Conservation (phyloP, 306 rosid species). For the Calophaca sinica region DNA sequence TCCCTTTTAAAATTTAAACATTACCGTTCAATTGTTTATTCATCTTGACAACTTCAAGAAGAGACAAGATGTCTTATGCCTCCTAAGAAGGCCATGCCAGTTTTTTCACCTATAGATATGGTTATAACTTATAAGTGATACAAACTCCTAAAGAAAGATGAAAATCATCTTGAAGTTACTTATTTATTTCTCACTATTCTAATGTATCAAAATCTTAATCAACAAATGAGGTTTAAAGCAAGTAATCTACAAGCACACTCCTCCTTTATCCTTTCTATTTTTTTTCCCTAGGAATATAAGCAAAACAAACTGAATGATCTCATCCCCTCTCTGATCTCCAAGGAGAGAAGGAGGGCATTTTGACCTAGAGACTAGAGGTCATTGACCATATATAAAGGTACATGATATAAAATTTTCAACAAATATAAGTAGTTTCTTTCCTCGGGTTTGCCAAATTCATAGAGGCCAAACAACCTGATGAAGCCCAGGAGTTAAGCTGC, state of each 20-base stretch:
- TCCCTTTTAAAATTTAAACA: slow-evolving; percentile 5
- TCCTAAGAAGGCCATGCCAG: slow-evolving; percentile 25
- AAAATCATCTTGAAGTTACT: background rate
- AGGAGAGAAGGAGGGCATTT: slow-evolving; percentile 19
- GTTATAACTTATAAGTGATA: background rate
- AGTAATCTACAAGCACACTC: slow-evolving; percentile 12
- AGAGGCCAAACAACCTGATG: slow-evolving; percentile 62
- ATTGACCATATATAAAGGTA: slow-evolving; percentile 1
- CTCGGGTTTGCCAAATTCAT: slow-evolving; percentile 30
- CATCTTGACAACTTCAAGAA: slow-evolving; percentile 9
- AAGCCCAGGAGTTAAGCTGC: slow-evolving; percentile 59
- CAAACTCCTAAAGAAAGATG: background rate
- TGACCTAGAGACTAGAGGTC: background rate
- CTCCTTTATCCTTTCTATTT: slow-evolving; percentile 15
- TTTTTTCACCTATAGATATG: slow-evolving; percentile 11
- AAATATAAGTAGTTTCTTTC: slow-evolving; percentile 18
- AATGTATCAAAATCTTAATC: slow-evolving; percentile 13
- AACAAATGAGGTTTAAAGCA: slow-evolving; percentile 7
- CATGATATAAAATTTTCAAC: slow-evolving; percentile 12
- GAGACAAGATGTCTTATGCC: background rate
- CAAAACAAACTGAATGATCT: slow-evolving; percentile 17
- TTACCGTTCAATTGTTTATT: background rate
- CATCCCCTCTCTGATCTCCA: slow-evolving; percentile 13
- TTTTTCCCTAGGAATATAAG: background rate
- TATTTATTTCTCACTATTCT: slow-evolving; percentile 7